Base-by-base conservation (phyloP, 441 rosid genomes). In the Isatis lusitanica region DNA sequence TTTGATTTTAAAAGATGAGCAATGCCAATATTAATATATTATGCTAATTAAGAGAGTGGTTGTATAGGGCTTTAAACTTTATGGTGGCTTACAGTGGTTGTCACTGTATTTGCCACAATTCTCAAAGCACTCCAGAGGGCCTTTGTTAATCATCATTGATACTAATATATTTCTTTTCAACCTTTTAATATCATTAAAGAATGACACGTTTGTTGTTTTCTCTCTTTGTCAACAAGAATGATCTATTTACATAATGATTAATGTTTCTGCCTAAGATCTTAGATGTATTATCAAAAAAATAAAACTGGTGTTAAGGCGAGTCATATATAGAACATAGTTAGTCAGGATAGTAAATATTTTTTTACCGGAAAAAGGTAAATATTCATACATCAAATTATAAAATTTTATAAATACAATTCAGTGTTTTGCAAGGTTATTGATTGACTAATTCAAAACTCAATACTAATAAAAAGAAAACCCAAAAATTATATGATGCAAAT, bases 31-130 rank as follows among this genome's bases (percentile, higher is more conserved):
- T 17, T 1, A 17, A 6, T 31, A 47, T 64, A 17, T 10, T 31
- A 47, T 64, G 31, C 9, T 47, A 33, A 47, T 33, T 48, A 1
- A 13, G 39, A 35, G 39, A 35, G 53, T 50, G 52, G 47, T 30
- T 28, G 26, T 7, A 28, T 40, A 24, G 6, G 39, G 62, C 35
- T 38, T 52, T 26, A 21, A 21, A 38, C 58, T 28, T 39, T 24
- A 18, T 21, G 38, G 61, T 52, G 50, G 38, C 36, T 35, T 40
- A 70, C 13, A 60, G 59, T 61, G 52, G 51, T 50, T 52, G 55
- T 40, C 75, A 62, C 36, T 71, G 43, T 40, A 3, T 62, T 72
- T 51, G 63, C 75, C 69, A 72, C 70, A 72, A 63, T 13, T 63
- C 39, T 52, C 69, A 63, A 71, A 52, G 55, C 55, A 42, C 44